These are phyloP conservation scores for Jaltomata sinuosa DNA, from an alignment of 257 asterid species.

Conservation along the genomic window DNA sequence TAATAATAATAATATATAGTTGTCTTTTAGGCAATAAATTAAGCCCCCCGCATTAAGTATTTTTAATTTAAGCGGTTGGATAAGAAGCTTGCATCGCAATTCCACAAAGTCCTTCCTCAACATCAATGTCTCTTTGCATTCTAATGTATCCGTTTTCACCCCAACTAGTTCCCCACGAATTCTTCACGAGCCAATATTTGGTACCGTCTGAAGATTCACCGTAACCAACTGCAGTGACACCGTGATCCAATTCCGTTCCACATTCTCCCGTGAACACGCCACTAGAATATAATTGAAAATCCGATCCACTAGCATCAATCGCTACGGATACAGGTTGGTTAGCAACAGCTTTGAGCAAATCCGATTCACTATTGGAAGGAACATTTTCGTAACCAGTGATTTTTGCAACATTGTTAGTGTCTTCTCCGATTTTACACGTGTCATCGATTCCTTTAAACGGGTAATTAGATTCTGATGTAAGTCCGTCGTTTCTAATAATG, in stretches of 20 bases:
- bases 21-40: too few relatives aligned
- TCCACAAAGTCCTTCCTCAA: neutral
- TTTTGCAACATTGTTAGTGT: conserved; percentile 2
- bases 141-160: neutral
- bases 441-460: conserved; percentile 19
- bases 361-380: conserved; percentile 22
- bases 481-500: conserved; percentile 21
- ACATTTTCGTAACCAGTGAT: conserved; percentile 1
- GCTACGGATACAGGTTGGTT: neutral
- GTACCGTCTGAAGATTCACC: conserved; percentile 9
- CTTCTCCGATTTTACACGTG: conserved; percentile 20
- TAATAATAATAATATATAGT: too few relatives aligned
- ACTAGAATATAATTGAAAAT: conserved; percentile 4
- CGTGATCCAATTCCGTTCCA: conserved; percentile 31
- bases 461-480: conserved; percentile 25
- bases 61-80: neutral
- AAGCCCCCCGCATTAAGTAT: neutral
- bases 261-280: conserved; percentile 33
- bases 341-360: conserved; percentile 21
- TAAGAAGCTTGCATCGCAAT: neutral
- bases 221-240: conserved; percentile 29
- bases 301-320: neutral
- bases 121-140: conserved; percentile 19
- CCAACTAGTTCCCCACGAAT: neutral
- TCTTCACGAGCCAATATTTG: conserved; percentile 32